Base-by-base conservation (phyloP, 2,329 filamentous ascomycete species). In the Chaetothyriales sp. region DNA sequence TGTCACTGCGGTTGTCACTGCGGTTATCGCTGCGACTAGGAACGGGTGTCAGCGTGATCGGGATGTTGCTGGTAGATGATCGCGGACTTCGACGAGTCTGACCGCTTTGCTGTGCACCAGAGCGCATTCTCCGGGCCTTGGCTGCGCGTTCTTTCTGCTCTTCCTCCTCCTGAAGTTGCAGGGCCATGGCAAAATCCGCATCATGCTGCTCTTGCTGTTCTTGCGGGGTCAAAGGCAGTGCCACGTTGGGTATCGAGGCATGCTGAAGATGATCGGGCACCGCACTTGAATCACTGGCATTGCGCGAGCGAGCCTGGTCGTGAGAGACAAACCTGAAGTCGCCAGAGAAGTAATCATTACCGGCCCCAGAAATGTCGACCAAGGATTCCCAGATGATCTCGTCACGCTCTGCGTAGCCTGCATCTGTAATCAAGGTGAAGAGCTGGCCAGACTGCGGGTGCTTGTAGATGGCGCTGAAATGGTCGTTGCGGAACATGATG, bases 301-400 rank as follows among this genome's bases (percentile, higher is more conserved):
- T 32, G 26, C 52, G 53, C 42, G 60, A 55, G 7, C 9, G 51
- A 4, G 22, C 48, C 18, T 49, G 42, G 18, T 55, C 26, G 59
- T 81, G 81, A 18, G 86, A 82, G n/a, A 95, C 85, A 0, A 84
- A 74, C 28, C 83, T 78, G 66, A 96, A 96, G 61, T 96, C 89
- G 1, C 92, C 92, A 0, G 88, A 87, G 59, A 87, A 86, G 60
- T 93, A 87, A 63, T 89, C 85, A 2, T 86, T 81, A 12, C 78
- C 78, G 60, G 85, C 83, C 6, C 92, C 92, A 48, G 82, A 92
- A 19, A 95, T 82, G 60, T 96, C 90, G 0, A 84, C 83, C 1
- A 98, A 73, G 8, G 84, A 92, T 67, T 98, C 92, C 92, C 92
- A 98, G 0, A 98, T 86, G 10, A 98, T 81, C 64, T 96, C 90